Evolutionary conservation across 805 yeast genomes (phyloP).

Genomic region (Brettanomyces bruxellensis): DNA sequence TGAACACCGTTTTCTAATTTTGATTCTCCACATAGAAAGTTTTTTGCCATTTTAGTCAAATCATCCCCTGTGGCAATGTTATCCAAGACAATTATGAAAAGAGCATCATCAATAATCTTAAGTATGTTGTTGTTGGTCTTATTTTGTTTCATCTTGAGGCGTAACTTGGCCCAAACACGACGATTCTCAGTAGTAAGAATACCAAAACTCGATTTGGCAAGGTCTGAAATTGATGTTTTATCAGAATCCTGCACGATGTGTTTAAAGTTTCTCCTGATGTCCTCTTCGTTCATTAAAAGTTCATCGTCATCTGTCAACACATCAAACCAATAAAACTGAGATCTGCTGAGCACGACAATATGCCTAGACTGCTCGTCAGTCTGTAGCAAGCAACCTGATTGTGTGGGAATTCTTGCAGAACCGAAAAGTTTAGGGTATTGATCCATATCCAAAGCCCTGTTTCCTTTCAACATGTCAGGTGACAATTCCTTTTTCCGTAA

Average conservation of each 20-base stretch:
- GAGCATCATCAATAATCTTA: slow-evolving; percentile 68
- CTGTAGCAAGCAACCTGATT: slow-evolving; percentile 78
- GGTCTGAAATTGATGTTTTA: slow-evolving; percentile 41
- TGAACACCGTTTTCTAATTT: slow-evolving; percentile 77
- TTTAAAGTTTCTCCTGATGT: slow-evolving; percentile 64
- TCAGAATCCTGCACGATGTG: slow-evolving; percentile 70
- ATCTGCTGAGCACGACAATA: slow-evolving; percentile 70
- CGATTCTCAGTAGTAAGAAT: slow-evolving; percentile 86
- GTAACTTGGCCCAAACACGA: slow-evolving; percentile 73
- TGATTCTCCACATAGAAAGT: slow-evolving; percentile 82
- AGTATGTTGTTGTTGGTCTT: slow-evolving; percentile 60
- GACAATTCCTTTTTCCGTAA: slow-evolving; percentile 65
- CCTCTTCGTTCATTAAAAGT: slow-evolving; percentile 64
- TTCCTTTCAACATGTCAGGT: slow-evolving; percentile 58
- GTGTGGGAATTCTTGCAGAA: slow-evolving; percentile 77
- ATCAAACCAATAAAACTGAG: slow-evolving; percentile 94
- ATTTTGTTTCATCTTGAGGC: slow-evolving; percentile 41
- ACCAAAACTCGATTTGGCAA: slow-evolving; percentile 76
- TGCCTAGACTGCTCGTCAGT: slow-evolving; percentile 69
- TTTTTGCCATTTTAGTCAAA: slow-evolving; percentile 60
- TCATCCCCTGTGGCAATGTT: slow-evolving; percentile 57
- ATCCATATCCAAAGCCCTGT: slow-evolving; percentile 74
- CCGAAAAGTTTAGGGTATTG: slow-evolving; percentile 85
- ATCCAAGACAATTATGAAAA: slow-evolving; percentile 78
- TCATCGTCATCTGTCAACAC: slow-evolving; percentile 70